A percentile compares a stretch with the other conserved stretches of the same genome.
Conservation (phyloP, 192 early-diverging fungal species). For the Diversispora epigaea region DNA sequence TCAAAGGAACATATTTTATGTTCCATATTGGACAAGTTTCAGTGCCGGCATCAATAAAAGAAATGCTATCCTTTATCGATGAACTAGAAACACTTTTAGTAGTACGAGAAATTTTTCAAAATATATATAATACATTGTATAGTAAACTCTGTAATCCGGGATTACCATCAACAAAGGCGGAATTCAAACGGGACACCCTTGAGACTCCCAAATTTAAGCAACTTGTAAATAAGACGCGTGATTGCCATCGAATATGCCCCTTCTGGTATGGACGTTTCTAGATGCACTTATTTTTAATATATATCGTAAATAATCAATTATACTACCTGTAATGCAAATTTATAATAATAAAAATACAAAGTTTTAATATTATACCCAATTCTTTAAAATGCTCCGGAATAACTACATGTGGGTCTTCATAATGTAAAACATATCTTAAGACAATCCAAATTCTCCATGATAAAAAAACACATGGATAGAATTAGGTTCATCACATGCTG, state of each 20-base stretch:
- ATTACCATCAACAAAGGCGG: no score
- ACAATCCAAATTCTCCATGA: no score
- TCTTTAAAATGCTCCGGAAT: no score
- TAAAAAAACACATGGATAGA: no score
- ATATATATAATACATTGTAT: slow-evolving; percentile 4
- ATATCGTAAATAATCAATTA: no score
- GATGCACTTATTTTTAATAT: not conserved
- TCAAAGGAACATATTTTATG: slow-evolving; percentile 24
- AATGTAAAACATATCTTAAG: no score
- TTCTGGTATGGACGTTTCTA: slow-evolving; percentile 21
- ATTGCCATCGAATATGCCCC: slow-evolving; percentile 10
- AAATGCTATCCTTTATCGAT: slow-evolving; percentile 11
- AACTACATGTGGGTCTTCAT: no score
- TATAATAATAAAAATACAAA: no score
- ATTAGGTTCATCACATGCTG: no score
- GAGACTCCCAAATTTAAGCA: slow-evolving; percentile 11
- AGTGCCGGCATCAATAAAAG: slow-evolving; percentile 18
- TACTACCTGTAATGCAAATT: no score
- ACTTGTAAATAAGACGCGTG: slow-evolving; percentile 19
- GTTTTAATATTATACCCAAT: no score
- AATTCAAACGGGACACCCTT: slow-evolving; percentile 19
- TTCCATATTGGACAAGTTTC: slow-evolving; percentile 8
- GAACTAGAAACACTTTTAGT: slow-evolving; percentile 14
- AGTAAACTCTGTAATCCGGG: slow-evolving; percentile 7
- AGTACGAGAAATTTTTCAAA: slow-evolving; percentile 24